Percentiles rank a stretch among this genome's conserved stretches.
phyloP scores from a whole-genome alignment of 176 grass and related monocot species.

The sorghum (Sorghum bicolor) region DNA sequence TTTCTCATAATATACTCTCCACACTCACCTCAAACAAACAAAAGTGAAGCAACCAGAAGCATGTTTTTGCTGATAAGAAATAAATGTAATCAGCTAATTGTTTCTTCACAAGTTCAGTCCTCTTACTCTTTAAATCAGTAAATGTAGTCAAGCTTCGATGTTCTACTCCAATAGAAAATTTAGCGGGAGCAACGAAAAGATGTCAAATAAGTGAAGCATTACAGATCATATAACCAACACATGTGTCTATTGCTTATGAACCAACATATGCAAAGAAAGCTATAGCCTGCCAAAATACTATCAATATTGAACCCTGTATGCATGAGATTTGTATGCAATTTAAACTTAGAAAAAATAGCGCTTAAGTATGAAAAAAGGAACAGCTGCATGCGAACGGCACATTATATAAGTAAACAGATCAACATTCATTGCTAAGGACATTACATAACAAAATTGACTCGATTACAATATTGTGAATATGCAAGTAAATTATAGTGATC shows the following conservation, averaged over 20 bases:
- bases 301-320: background rate
- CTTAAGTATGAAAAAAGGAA: background rate
- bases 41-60: background rate
- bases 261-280: background rate
- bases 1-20: background rate
- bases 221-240: background rate
- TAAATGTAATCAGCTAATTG: background rate
- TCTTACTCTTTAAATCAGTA: background rate
- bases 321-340: background rate
- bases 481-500: slow-evolving; percentile 3
- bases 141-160: background rate
- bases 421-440: background rate
- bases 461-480: slow-evolving; percentile 14
- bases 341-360: background rate
- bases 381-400: background rate
- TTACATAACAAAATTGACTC: background rate
- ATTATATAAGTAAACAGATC: slow-evolving; percentile 16
- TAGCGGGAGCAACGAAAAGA: background rate
- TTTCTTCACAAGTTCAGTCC: background rate
- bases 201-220: background rate
- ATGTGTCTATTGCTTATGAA: background rate
- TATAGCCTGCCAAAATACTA: background rate
- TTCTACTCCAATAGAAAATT: background rate
- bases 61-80: background rate
- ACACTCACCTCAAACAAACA: background rate